Conservation (phyloP, 1,284 basidiomycete genomes). For the Tausonia pullulans region DNA sequence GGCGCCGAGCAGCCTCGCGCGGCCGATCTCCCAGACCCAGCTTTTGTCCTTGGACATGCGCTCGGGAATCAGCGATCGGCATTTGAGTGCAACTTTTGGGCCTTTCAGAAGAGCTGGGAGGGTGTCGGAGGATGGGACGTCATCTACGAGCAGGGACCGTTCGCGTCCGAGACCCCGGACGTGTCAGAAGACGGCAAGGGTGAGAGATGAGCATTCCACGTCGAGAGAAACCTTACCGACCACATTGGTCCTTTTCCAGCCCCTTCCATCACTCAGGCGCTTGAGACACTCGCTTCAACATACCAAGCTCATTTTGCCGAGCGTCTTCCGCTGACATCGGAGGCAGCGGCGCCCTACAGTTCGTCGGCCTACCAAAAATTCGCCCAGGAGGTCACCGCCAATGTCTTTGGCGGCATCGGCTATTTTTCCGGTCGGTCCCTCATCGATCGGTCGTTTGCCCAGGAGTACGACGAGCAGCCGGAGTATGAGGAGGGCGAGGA, state of each 20-base stretch:
- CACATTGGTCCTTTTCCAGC: conserved; percentile 5
- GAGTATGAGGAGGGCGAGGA: conserved; percentile 49
- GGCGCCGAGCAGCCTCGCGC: conserved; percentile 32
- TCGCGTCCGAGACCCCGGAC: neutral
- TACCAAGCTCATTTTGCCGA: conserved; percentile 58
- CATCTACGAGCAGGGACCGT: conserved; percentile 19
- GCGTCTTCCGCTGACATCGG: conserved; percentile 51
- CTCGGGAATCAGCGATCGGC: conserved; percentile 54
- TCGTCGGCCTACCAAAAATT: conserved; percentile 45
- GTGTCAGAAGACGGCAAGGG: neutral
- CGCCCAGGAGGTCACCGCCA: conserved; percentile 78
- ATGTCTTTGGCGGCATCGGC: conserved; percentile 79
- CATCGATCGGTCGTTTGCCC: conserved; percentile 67
- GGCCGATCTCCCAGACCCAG: conserved; percentile 53
- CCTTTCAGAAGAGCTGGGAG: conserved; percentile 61
- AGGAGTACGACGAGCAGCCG: conserved; percentile 59
- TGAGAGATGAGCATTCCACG: neutral
- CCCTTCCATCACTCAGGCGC: conserved; percentile 47
- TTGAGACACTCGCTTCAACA: conserved; percentile 50
- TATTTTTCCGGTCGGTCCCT: conserved; percentile 90
- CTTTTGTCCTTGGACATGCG: conserved; percentile 50
- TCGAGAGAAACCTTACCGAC: neutral
- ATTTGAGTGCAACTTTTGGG: conserved; percentile 61
- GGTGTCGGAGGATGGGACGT: conserved; percentile 24
- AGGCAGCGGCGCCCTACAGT: conserved; percentile 36